These are phyloP conservation scores for Clohesyomyces aquaticus DNA, from an alignment of 495 filamentous ascomycete genomes.

Conservation along the genomic window DNA sequence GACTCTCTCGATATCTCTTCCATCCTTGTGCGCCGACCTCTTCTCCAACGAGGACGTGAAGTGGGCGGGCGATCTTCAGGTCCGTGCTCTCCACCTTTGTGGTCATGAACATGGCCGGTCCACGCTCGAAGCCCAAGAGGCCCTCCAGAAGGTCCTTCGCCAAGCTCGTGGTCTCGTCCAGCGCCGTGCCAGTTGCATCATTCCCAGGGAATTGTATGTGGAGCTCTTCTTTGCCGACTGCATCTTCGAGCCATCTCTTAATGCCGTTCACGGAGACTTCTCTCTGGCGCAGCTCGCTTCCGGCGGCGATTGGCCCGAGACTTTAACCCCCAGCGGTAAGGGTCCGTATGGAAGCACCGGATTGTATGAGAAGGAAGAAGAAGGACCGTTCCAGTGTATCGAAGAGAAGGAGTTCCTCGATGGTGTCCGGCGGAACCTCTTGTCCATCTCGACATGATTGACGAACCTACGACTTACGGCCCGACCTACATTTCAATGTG, in stretches of 20 bases:
- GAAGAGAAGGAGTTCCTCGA: conserved; percentile 52
- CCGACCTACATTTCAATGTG: background rate
- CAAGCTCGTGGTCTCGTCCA: conserved; percentile 50
- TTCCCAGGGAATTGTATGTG: conserved; percentile 44
- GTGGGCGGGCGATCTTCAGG: conserved; percentile 55
- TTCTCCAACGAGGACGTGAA: conserved; percentile 51
- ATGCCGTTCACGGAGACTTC: conserved; percentile 56
- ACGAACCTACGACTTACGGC: conserved; percentile 17
- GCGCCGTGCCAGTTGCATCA: conserved; percentile 18
- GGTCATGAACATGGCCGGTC: conserved; percentile 42
- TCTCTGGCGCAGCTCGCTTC: conserved; percentile 47
- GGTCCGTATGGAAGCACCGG: conserved; percentile 60
- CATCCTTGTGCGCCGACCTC: conserved; percentile 53
- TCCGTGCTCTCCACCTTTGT: conserved; percentile 54
- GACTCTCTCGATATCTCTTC: conserved; percentile 55
- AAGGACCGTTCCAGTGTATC: conserved; percentile 48
- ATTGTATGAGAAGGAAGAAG: conserved; percentile 56
- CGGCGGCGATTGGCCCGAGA: conserved; percentile 48
- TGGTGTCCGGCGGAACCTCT: conserved; percentile 47
- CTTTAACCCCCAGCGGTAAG: conserved; percentile 48
- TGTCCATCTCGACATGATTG: conserved; percentile 40
- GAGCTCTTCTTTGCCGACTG: conserved; percentile 54
- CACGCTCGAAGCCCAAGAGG: conserved; percentile 33
- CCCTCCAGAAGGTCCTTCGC: conserved; percentile 47
- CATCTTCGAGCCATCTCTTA: conserved; percentile 55